A percentile compares a stretch with the other conserved stretches of the same genome.
Conservation (phyloP, 257 asterid genomes). For the Solanum tarapatanum region DNA sequence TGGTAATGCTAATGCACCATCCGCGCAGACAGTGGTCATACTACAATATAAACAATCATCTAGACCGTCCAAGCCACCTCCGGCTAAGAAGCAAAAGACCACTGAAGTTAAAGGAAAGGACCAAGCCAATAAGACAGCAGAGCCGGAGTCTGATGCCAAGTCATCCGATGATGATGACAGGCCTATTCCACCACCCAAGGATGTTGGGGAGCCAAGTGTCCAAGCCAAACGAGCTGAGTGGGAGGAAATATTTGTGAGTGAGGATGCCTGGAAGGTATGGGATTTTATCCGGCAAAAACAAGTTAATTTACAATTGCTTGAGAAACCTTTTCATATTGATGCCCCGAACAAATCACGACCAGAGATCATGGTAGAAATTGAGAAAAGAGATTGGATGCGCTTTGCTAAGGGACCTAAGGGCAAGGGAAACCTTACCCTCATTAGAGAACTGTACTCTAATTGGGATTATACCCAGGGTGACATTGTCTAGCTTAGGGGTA, state of each 20-base stretch:
- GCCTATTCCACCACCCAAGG: neutral
- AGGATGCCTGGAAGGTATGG: neutral
- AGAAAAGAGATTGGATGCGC: neutral
- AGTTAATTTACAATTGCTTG: neutral
- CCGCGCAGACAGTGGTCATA: too few relatives aligned
- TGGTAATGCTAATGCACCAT: too few relatives aligned
- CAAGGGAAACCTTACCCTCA: neutral
- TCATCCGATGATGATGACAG: neutral
- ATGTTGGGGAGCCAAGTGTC: neutral
- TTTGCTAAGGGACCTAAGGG: neutral
- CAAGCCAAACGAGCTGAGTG: neutral
- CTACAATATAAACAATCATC: too few relatives aligned
- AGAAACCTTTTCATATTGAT: neutral
- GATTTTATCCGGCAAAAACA: too few relatives aligned
- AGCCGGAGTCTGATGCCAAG: neutral
- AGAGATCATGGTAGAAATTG: neutral
- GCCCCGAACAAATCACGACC: neutral
- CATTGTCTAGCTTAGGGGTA: too few relatives aligned
- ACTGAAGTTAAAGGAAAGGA: too few relatives aligned
- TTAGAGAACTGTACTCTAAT: too few relatives aligned
- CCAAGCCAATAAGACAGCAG: neutral
- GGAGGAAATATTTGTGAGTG: neutral
- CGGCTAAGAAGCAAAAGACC: too few relatives aligned
- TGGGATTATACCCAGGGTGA: too few relatives aligned
- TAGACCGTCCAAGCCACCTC: too few relatives aligned